These are phyloP conservation scores for Podaxis rugospora DNA, from an alignment of 768 basidiomycete genomes.

Conservation along the genomic window DNA sequence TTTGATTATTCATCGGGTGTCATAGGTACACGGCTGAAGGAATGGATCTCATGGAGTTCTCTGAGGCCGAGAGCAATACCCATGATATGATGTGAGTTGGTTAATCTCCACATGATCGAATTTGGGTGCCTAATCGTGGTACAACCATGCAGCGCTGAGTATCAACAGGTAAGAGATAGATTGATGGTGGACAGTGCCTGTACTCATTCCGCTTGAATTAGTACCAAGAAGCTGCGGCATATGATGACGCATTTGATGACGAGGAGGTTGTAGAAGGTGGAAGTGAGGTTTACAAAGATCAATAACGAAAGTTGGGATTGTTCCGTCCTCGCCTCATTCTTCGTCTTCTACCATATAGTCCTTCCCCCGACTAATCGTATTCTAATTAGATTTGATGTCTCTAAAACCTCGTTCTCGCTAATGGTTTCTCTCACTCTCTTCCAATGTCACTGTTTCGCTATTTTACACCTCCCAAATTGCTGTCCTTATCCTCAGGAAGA, in stretches of 20 bases:
- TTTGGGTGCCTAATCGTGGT: not conserved
- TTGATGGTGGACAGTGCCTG: not conserved
- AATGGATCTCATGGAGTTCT: constrained; percentile 85
- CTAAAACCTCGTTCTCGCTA: not conserved
- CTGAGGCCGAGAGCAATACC: constrained; percentile 83
- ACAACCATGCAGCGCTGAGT: constrained; percentile 59
- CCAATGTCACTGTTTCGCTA: not conserved
- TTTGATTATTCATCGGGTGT: not conserved
- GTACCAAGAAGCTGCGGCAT: constrained; percentile 31
- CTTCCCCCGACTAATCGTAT: not conserved
- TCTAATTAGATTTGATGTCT: not conserved
- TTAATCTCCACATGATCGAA: not conserved
- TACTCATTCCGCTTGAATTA: constrained; percentile 6
- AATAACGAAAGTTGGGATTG: constrained; percentile 11
- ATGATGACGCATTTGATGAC: constrained; percentile 19
- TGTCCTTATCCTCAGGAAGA: not conserved
- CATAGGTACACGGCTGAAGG: constrained; percentile 80
- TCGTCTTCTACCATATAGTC: not conserved
- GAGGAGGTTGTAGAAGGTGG: constrained; percentile 17
- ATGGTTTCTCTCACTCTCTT: not conserved
- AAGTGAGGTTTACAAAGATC: constrained; percentile 12
- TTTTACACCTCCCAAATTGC: not conserved
- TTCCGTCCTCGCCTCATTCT: not conserved
- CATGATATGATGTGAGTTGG: constrained; percentile 71
- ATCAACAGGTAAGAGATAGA: constrained; percentile 61